Base-by-base conservation (phyloP, 805 yeast genomes). In the Blastobotrys terrestris region DNA sequence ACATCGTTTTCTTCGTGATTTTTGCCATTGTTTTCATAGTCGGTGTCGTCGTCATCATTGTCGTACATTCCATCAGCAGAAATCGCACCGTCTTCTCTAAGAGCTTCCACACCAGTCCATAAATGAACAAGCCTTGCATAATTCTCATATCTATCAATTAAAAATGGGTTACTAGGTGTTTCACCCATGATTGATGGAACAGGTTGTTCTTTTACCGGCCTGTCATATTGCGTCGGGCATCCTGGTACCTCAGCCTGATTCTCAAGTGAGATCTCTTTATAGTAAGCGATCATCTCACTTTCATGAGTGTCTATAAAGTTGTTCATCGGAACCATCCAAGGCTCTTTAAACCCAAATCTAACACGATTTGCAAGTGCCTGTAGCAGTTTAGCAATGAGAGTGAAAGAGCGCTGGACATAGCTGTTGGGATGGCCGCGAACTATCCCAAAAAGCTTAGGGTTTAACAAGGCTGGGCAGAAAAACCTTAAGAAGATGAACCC, bases 401-500 rank as follows among this genome's bases (percentile, higher is more conserved):
- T 89, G 46, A 92, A 68, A 0, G 96, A 85, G 54, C 96, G 75
- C 58, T 89, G 91, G 1, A 83, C 75, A 8, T 75, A 74, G 1
- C 90, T 88, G 6, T 82, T 76, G 54, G 89, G 88, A 59, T 87
- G 92, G 39, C 78, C 74, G 49, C 79, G 76, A 0, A 88, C 79
- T 48, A 94, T 72, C 55, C 83, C 82, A 66, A 89, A 90, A 48
- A 91, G 67, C 61, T 88, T 89, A 0, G 99, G 99, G 62, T 89
- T 91, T 63, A 94, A 70, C 26, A 92, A 78, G 0, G 96, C 96
- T 0, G 99, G 98, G 61, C 97, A 90, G 58, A 90, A 78, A 67
- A 84, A 87, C 55, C 97, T 73, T 55, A 92, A 70, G 65, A 92
- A 94, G 11, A 92, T 71, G 61, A 94, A 87, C 0, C 96, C 90